A percentile compares a stretch with the other conserved stretches of the same genome.
Conservation (phyloP, 495 filamentous ascomycete species). For the Symbiotaphrina buchneri region DNA sequence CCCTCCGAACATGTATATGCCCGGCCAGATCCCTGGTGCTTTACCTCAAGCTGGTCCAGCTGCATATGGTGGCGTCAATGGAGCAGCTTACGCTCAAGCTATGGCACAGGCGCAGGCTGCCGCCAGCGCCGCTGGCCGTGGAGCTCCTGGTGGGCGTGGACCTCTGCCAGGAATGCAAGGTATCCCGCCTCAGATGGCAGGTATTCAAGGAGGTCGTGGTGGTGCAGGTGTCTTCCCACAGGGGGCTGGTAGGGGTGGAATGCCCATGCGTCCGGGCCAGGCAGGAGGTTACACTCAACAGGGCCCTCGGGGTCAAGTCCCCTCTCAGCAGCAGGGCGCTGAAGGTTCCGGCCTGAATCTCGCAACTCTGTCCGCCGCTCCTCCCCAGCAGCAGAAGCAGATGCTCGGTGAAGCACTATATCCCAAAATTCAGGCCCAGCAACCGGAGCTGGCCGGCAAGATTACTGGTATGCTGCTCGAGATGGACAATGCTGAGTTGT, state of each 20-base stretch:
- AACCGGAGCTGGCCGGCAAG: constrained; percentile 92
- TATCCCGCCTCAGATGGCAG: constrained; percentile 40
- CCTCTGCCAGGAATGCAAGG: constrained; percentile 50
- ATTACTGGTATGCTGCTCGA: constrained; percentile 99
- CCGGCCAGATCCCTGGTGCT: constrained; percentile 39
- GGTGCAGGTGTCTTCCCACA: constrained; percentile 21
- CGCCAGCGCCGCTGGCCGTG: constrained; percentile 41
- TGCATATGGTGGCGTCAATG: constrained; percentile 11
- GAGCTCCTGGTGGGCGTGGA: constrained; percentile 43
- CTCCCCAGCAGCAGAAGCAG: constrained; percentile 76
- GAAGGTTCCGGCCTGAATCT: constrained; percentile 19
- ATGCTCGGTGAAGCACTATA: constrained; percentile 92
- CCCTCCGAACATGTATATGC: constrained; percentile 58
- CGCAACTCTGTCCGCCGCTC: constrained; percentile 25
- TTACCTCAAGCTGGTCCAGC: constrained; percentile 11
- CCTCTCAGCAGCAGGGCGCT: constrained; percentile 12
- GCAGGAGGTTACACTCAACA: constrained; percentile 3
- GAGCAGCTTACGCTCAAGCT: constrained; percentile 9
- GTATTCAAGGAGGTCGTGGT: constrained; percentile 41
- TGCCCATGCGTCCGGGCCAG: constrained; percentile 7
- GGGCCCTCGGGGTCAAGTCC: constrained; percentile 5
- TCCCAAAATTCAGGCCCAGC: constrained; percentile 85
- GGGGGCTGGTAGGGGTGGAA: constrained; percentile 12
- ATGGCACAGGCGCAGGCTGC: constrained; percentile 36
- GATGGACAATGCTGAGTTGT: constrained; percentile 89